phyloP scores from a whole-genome alignment of 1,284 basidiomycete species.

The Hemileia vastatrix region DNA sequence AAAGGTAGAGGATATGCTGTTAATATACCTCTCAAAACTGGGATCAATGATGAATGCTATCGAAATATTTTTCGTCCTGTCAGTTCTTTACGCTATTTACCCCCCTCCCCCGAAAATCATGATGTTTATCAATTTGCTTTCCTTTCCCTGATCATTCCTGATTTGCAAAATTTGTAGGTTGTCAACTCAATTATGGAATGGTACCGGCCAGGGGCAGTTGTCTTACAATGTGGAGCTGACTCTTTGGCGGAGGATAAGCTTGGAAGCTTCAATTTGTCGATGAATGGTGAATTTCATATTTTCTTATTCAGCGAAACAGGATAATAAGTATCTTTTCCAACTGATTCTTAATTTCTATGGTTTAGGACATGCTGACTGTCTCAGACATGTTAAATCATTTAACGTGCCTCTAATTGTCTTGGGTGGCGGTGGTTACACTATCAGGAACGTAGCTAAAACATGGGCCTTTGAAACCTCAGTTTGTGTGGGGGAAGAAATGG shows the following conservation, averaged over 20 bases:
- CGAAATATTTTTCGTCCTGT: constrained; percentile 80
- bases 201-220: constrained; percentile 76
- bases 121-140: background rate
- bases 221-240: constrained; percentile 93
- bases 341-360: background rate
- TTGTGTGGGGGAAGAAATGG: constrained; percentile 75
- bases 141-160: no score
- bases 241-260: constrained; percentile 91
- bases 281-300: constrained; percentile 56
- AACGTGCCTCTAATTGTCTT: constrained; percentile 81
- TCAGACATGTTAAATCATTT: constrained; percentile 72
- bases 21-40: constrained; percentile 89
- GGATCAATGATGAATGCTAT: constrained; percentile 68
- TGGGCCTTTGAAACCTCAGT: constrained; percentile 98
- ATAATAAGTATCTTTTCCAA: no score
- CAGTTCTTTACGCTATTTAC: constrained; percentile 42
- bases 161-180: constrained; percentile 56
- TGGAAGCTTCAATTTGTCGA: constrained; percentile 90
- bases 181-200: constrained; percentile 80
- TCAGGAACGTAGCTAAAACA: constrained; percentile 77
- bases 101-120: constrained; percentile 16
- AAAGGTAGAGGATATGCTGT: constrained; percentile 82
- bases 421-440: constrained; percentile 93
- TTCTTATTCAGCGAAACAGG: no score
- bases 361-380: constrained; percentile 70